phyloP scores from a whole-genome alignment of 2,329 filamentous ascomycete genomes.

The Aureobasidium sp. region DNA sequence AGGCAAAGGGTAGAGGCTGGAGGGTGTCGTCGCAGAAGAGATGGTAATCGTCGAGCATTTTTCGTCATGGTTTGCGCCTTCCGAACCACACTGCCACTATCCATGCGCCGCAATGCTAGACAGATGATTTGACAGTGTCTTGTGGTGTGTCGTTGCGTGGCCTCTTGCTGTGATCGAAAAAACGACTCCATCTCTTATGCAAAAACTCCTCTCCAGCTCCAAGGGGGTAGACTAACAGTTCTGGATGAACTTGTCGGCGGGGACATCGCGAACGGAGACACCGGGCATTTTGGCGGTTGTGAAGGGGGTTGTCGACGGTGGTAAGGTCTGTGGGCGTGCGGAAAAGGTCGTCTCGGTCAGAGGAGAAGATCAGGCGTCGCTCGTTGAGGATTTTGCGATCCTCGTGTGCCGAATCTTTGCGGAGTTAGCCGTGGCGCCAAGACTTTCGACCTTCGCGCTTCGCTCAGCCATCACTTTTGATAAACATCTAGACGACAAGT shows the following conservation, averaged over 20 bases:
- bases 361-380: neutral
- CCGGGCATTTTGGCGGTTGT: conserved; percentile 67
- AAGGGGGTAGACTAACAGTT: conserved; percentile 44
- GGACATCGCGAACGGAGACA: conserved; percentile 44
- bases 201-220: neutral
- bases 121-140: neutral
- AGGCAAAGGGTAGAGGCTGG: neutral
- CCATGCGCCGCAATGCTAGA: neutral
- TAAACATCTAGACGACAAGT: too few relatives aligned
- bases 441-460: neutral
- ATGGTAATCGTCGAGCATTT: neutral
- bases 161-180: neutral
- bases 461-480: neutral
- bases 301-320: conserved; percentile 14
- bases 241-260: conserved; percentile 77
- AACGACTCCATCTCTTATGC: conserved; percentile 4
- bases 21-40: neutral
- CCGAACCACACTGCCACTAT: neutral
- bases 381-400: neutral
- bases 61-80: neutral
- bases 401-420: conserved; percentile 2
- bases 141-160: neutral
- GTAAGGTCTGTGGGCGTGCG: conserved; percentile 3
- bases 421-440: neutral
- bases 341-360: conserved; percentile 7